These are phyloP conservation scores for Podila verticillata DNA, from an alignment of 192 early-diverging fungal genomes.

Conservation along the genomic window DNA sequence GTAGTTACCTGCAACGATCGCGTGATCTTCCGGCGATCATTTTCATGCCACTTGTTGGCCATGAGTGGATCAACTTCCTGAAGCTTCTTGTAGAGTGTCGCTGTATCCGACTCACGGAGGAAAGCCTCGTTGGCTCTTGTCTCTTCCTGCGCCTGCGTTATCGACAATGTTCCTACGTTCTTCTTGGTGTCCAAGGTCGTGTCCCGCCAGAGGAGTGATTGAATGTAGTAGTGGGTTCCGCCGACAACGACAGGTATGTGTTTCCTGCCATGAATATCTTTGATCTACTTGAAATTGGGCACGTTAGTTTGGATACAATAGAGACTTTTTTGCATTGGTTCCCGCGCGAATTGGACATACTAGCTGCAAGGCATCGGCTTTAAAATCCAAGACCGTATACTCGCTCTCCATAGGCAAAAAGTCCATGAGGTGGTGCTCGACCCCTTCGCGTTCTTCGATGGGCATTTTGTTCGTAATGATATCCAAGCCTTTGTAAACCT, in stretches of 20 bases:
- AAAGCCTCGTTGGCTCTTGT: constrained; percentile 29
- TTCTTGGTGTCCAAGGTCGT: constrained; percentile 60
- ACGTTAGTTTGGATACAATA: not conserved
- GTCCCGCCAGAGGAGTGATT: constrained; percentile 85
- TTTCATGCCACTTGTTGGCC: constrained; percentile 91
- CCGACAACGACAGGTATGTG: constrained; percentile 90
- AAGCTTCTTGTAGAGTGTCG: constrained; percentile 74
- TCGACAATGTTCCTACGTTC: constrained; percentile 19
- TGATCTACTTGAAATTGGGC: constrained; percentile 61
- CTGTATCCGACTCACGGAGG: constrained; percentile 50
- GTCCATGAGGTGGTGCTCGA: constrained; percentile 89
- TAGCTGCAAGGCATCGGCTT: constrained; percentile 74
- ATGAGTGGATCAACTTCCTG: constrained; percentile 81
- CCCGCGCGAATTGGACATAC: constrained; percentile 45
- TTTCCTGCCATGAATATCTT: constrained; percentile 76
- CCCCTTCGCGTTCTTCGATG: constrained; percentile 66
- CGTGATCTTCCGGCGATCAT: constrained; percentile 87
- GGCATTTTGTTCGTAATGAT: constrained; percentile 97
- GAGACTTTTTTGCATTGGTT: not conserved
- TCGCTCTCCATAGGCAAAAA: constrained; percentile 76
- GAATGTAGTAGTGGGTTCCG: constrained; percentile 98
- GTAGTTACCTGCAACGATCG: constrained; percentile 81
- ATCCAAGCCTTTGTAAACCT: constrained; percentile 91
- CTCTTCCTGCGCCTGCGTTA: constrained; percentile 15
- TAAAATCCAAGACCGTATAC: constrained; percentile 90